phyloP scores from a whole-genome alignment of 768 basidiomycete genomes.

The Hygrophorus russula region DNA sequence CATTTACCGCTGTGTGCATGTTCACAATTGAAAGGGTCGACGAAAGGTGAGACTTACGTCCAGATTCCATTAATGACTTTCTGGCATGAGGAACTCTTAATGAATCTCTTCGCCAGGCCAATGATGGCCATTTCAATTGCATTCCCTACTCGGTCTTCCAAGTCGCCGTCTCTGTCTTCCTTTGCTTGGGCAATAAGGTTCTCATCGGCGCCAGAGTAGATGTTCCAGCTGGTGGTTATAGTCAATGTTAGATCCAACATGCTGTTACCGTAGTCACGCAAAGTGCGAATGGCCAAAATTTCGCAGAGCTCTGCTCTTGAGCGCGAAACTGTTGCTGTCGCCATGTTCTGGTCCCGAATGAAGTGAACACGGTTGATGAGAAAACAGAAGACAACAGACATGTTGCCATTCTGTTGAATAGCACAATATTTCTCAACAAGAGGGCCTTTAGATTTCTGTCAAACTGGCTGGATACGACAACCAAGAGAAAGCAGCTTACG shows the following conservation, averaged over 20 bases:
- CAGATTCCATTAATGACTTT: slow-evolving; percentile 82
- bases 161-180: slow-evolving; percentile 56
- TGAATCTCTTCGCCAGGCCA: slow-evolving; percentile 78
- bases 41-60: slow-evolving; percentile 34
- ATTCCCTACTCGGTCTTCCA: slow-evolving; percentile 77
- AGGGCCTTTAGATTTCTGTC: slow-evolving; percentile 24
- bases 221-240: slow-evolving; percentile 70
- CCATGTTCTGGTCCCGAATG: slow-evolving; percentile 62
- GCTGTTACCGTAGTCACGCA: slow-evolving; percentile 61
- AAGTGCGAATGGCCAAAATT: slow-evolving; percentile 71
- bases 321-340: slow-evolving; percentile 55
- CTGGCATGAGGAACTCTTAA: slow-evolving; percentile 81
- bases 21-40: background rate
- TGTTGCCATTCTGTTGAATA: slow-evolving; percentile 64
- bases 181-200: slow-evolving; percentile 45
- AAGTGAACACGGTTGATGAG: slow-evolving; percentile 85
- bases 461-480: too few relatives aligned
- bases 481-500: slow-evolving; percentile 18
- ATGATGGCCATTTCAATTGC: slow-evolving; percentile 91
- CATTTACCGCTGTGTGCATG: slow-evolving; percentile 58
- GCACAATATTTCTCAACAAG: slow-evolving; percentile 77
- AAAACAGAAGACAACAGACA: slow-evolving; percentile 79
- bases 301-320: slow-evolving; percentile 82
- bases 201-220: slow-evolving; percentile 66
- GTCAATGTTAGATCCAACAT: slow-evolving; percentile 59